A percentile compares a stretch with the other conserved stretches of the same genome.
These are phyloP conservation scores for Besnoitia besnoiti DNA, from an alignment of 169 alveolate genomes.

Conservation along the genomic window DNA sequence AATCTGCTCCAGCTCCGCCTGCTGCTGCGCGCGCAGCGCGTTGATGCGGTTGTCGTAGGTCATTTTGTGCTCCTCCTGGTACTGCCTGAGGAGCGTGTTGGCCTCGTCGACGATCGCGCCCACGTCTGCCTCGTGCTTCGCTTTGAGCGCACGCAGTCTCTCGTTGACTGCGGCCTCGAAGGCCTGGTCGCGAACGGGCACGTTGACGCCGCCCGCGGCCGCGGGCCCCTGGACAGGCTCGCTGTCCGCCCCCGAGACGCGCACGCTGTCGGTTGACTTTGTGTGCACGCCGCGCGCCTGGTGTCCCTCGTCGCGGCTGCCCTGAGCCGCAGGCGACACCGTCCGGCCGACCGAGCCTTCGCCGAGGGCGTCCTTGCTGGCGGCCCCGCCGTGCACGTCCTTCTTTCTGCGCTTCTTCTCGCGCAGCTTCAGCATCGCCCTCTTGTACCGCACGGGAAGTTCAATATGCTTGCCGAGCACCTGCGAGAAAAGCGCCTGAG, in stretches of 20 bases:
- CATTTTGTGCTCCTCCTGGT: constrained; percentile 26
- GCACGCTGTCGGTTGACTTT: neutral
- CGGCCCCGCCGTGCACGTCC: neutral
- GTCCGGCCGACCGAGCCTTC: neutral
- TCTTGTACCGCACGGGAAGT: neutral
- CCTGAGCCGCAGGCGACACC: neutral
- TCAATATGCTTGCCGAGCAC: neutral
- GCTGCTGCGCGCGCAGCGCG: neutral
- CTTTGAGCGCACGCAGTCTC: neutral
- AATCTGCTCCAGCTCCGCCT: neutral
- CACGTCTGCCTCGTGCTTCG: constrained; percentile 1
- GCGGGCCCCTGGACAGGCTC: neutral
- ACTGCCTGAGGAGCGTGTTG: neutral
- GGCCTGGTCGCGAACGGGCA: neutral
- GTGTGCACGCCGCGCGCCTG: neutral
- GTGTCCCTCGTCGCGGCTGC: neutral
- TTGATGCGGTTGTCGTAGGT: neutral
- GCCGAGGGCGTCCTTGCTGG: neutral
- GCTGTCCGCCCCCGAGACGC: neutral
- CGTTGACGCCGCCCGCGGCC: neutral
- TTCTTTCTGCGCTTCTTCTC: neutral
- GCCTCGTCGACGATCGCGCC: constrained; percentile 28
- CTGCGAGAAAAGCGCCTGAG: neutral
- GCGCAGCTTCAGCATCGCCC: neutral
- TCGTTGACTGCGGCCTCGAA: neutral